Conservation (phyloP, 768 basidiomycete species). For the Psilocybe tampanensis region DNA sequence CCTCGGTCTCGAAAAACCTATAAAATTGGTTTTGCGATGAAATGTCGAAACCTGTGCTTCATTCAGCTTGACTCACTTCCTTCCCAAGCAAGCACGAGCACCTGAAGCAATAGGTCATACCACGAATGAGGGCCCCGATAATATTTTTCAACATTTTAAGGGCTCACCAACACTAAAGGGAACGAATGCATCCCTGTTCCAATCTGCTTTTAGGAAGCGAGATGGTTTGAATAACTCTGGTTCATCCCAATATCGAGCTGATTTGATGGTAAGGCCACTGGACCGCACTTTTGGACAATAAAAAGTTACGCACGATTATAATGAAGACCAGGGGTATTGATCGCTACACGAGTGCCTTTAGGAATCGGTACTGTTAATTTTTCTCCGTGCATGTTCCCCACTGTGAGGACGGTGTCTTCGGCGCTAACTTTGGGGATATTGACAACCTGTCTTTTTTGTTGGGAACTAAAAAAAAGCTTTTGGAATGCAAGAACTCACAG, state of each 20-base stretch:
- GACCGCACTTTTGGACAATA: not conserved
- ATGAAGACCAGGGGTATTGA: constrained; percentile 45
- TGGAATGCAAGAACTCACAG: constrained; percentile 29
- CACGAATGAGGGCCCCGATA: too few relatives aligned
- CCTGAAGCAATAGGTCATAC: constrained; percentile 7
- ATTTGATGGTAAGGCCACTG: not conserved
- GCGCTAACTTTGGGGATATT: constrained; percentile 44
- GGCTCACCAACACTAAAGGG: constrained; percentile 47
- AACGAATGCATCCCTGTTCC: constrained; percentile 53
- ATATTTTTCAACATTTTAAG: not conserved
- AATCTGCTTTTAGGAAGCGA: constrained; percentile 49
- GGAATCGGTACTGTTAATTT: constrained; percentile 41
- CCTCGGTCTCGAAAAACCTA: constrained; percentile 55
- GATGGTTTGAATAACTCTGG: constrained; percentile 43
- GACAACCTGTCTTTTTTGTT: constrained; percentile 28
- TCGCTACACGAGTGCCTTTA: constrained; percentile 36
- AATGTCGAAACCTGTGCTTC: not conserved
- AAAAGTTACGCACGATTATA: constrained; percentile 45
- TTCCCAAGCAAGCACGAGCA: constrained; percentile 23
- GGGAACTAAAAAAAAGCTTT: not conserved
- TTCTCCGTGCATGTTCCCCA: constrained; percentile 38
- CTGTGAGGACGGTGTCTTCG: constrained; percentile 44
- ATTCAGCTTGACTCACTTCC: constrained; percentile 14
- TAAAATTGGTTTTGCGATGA: not conserved
- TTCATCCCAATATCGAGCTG: constrained; percentile 53